phyloP scores from a whole-genome alignment of 176 grass and related monocot species.

The Tuctoria greenei region DNA sequence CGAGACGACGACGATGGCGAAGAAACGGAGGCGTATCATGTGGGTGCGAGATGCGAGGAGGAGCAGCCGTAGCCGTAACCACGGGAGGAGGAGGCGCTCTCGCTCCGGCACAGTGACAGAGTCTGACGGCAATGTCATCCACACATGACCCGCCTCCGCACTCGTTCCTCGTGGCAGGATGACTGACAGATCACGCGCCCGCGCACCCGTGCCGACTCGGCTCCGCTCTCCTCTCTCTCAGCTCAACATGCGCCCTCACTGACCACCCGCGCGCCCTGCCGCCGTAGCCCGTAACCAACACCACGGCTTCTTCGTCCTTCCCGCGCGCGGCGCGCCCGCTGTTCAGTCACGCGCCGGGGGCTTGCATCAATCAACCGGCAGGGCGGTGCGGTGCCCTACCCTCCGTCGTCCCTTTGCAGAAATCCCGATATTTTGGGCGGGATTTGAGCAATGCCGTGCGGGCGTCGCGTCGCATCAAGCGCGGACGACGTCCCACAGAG shows the following conservation, averaged over 20 bases:
- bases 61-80: neutral
- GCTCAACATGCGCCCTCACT: conserved; percentile 16
- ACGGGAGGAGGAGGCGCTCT: neutral
- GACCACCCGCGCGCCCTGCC: neutral
- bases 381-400: neutral
- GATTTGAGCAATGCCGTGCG: conserved; percentile 10
- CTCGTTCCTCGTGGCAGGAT: conserved; percentile 14
- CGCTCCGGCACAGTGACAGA: neutral
- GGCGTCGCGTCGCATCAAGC: neutral
- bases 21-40: neutral
- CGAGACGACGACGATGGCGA: neutral
- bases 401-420: neutral
- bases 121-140: conserved; percentile 1
- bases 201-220: neutral
- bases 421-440: neutral
- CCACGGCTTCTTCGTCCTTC: neutral
- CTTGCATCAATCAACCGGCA: neutral
- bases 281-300: neutral
- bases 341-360: neutral
- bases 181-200: conserved; percentile 27
- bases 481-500: neutral
- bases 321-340: neutral
- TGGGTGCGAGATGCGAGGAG: neutral
- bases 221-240: too few species aligned
- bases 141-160: neutral